Evolutionary conservation across 495 filamentous ascomycete species (phyloP).

Genomic region (Penicillium antarcticum): DNA sequence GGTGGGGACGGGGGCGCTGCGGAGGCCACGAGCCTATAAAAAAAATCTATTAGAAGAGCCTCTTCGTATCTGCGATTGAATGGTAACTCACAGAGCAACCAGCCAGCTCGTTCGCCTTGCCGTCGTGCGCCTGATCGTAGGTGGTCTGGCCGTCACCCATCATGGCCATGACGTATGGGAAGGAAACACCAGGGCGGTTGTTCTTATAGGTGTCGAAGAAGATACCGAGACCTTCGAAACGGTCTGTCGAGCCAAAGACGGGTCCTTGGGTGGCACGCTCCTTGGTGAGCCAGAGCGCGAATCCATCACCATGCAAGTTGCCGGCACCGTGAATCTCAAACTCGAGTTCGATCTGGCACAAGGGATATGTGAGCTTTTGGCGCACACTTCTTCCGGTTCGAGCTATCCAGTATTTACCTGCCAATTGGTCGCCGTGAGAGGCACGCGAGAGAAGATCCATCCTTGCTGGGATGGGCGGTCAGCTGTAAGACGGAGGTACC

Average conservation of each 20-base stretch:
- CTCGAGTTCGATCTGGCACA: constrained; percentile 77
- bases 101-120: constrained; percentile 86
- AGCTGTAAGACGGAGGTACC: constrained; percentile 88
- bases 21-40: constrained; percentile 74
- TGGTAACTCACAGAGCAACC: constrained; percentile 73
- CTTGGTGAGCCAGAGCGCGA: constrained; percentile 98
- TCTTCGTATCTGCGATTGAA: neutral
- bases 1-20: constrained; percentile 72
- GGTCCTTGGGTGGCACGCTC: constrained; percentile 76
- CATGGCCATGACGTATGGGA: constrained; percentile 99
- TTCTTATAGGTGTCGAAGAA: constrained; percentile 99
- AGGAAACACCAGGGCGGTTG: constrained; percentile 89
- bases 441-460: constrained; percentile 90
- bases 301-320: constrained; percentile 92
- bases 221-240: constrained; percentile 91
- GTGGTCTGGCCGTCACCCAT: constrained; percentile 82
- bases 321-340: constrained; percentile 84
- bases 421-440: constrained; percentile 98
- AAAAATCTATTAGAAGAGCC: constrained; percentile 1
- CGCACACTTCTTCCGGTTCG: too few relatives aligned
- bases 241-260: constrained; percentile 86
- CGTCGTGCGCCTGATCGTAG: constrained; percentile 94
- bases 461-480: constrained; percentile 86
- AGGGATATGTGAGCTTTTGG: constrained; percentile 4
- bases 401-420: constrained; percentile 52